Percentiles rank a stretch among this genome's conserved stretches.
These are phyloP conservation scores for Amanita pallidorosea DNA, from an alignment of 768 basidiomycete genomes.

Conservation along the genomic window DNA sequence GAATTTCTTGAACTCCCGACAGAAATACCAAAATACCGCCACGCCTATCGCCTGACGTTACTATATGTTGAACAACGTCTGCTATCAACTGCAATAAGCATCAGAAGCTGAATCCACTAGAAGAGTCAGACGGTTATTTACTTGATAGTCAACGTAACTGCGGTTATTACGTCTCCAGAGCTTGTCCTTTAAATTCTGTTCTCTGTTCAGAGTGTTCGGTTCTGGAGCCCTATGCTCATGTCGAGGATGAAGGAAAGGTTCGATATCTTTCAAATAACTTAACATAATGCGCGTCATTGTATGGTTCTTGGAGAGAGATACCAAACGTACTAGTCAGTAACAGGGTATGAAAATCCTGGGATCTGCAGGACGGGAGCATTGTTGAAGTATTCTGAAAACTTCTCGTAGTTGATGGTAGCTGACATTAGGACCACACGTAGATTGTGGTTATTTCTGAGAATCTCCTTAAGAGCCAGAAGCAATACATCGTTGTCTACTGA, in stretches of 20 bases:
- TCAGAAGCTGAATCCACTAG: conserved; percentile 2
- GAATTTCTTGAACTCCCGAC: conserved; percentile 85
- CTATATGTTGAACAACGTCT: conserved; percentile 52
- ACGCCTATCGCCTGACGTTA: conserved; percentile 30
- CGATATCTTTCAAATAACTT: conserved; percentile 78
- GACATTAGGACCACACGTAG: conserved; percentile 88
- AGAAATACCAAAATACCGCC: conserved; percentile 83
- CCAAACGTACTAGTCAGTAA: conserved; percentile 55
- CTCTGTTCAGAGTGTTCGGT: neutral
- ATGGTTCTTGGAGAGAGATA: neutral
- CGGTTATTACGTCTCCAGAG: neutral
- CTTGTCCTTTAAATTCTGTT: neutral
- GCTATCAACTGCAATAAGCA: conserved; percentile 44
- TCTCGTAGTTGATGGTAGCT: conserved; percentile 87
- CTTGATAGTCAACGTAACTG: conserved; percentile 55
- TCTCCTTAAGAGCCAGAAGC: conserved; percentile 71
- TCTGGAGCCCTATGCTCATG: neutral
- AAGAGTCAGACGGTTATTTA: conserved; percentile 12
- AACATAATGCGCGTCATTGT: neutral
- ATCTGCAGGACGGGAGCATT: conserved; percentile 76
- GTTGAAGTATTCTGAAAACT: conserved; percentile 75
- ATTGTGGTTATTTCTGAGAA: conserved; percentile 41
- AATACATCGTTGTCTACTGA: conserved; percentile 88
- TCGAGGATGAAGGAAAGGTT: conserved; percentile 46
- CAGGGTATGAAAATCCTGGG: conserved; percentile 73